A percentile compares a stretch with the other conserved stretches of the same genome.
Evolutionary conservation across 169 alveolate species (phyloP).

Genomic region (Plasmodium sp.): DNA sequence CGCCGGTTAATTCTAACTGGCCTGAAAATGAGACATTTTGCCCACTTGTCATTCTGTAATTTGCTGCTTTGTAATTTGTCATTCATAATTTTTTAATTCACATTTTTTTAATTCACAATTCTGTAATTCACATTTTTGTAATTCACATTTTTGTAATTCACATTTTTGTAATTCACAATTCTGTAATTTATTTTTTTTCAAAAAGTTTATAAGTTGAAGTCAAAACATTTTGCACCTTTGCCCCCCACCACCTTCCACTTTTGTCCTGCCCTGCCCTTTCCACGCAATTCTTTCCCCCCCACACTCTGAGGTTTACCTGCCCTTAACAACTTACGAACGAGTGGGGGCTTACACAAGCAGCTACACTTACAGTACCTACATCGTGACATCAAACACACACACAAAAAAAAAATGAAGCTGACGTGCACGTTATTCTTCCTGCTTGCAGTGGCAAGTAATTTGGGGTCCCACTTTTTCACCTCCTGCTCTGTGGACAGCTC

Average conservation of each 20-base stretch:
- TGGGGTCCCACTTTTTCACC: background rate
- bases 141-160: background rate
- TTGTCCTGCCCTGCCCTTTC: background rate
- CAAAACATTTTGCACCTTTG: background rate
- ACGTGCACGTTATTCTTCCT: constrained; percentile 14
- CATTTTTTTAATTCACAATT: background rate
- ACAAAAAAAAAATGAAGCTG: constrained; percentile 22
- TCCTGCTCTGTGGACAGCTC: background rate
- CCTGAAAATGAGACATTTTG: background rate
- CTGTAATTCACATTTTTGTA: background rate
- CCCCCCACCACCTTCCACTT: background rate
- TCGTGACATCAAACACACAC: background rate
- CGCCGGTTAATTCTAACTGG: background rate
- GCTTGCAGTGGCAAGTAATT: constrained; percentile 37
- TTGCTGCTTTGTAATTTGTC: background rate
- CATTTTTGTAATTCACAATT: background rate
- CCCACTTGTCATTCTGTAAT: background rate
- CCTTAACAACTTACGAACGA: background rate
- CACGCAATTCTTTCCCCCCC: background rate
- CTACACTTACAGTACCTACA: background rate
- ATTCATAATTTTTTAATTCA: background rate
- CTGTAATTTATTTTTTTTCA: background rate
- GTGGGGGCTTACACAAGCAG: background rate
- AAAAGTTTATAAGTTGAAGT: background rate
- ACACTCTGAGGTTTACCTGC: background rate